These are phyloP conservation scores for Camellia granthamiana DNA, from an alignment of 148 eudicot genomes.

Conservation along the genomic window DNA sequence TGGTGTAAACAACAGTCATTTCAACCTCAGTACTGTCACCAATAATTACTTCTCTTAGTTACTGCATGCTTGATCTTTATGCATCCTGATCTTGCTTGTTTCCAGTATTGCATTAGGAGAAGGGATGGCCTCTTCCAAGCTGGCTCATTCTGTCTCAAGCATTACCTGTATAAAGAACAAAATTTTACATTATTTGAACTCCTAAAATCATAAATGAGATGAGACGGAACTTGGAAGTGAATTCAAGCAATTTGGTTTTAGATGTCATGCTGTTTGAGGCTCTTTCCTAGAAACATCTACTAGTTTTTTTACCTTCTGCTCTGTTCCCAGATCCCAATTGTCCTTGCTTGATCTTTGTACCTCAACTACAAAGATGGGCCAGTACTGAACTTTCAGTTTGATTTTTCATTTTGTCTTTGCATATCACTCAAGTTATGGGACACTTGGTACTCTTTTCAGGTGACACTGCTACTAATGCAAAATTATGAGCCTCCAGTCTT, in stretches of 20 bases:
- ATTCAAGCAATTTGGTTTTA: background rate
- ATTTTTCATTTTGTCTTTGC: background rate
- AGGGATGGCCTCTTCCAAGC: background rate
- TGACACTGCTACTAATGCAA: slow-evolving; percentile 59
- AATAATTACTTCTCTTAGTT: background rate
- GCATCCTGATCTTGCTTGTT: background rate
- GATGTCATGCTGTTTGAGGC: background rate
- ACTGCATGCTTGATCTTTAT: background rate
- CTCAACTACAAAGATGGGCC: background rate
- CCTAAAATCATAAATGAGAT: background rate
- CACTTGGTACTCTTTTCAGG: slow-evolving; percentile 34
- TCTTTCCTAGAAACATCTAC: background rate
- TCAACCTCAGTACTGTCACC: background rate
- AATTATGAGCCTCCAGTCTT: slow-evolving; percentile 62
- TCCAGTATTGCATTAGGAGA: background rate
- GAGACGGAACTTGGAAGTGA: background rate
- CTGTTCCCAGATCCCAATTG: background rate
- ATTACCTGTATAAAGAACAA: background rate
- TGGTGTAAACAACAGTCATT: background rate
- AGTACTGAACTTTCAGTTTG: background rate
- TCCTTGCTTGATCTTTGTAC: background rate
- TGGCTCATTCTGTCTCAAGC: background rate
- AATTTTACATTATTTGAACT: background rate
- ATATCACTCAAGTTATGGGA: background rate
- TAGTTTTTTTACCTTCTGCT: background rate